These are phyloP conservation scores for Cichorium intybus DNA, from an alignment of 140 eudicot species.

Conservation along the genomic window DNA sequence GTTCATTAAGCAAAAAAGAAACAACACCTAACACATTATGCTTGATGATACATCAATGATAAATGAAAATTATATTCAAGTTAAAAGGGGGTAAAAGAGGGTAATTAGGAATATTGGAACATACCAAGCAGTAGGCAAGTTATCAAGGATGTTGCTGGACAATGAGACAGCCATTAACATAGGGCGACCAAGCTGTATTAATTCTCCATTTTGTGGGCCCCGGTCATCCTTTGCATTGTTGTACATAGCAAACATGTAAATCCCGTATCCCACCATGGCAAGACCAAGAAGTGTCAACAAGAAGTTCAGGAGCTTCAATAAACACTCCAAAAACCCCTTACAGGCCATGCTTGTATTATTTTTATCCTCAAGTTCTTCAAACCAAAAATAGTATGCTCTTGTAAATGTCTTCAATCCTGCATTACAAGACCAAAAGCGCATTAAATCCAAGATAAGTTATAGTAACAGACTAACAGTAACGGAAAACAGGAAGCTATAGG, in stretches of 20 bases:
- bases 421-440: background rate
- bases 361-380: background rate
- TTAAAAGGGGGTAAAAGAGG: too few relatives aligned
- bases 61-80: conserved; percentile 2
- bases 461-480: background rate
- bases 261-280: conserved; percentile 85
- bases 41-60: background rate
- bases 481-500: background rate
- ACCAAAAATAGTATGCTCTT: conserved; percentile 20
- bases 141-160: conserved; percentile 48
- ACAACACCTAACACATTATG: too few relatives aligned
- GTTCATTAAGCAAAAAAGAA: background rate
- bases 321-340: conserved; percentile 84
- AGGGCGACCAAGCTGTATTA: conserved; percentile 71
- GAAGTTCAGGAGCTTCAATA: conserved; percentile 86
- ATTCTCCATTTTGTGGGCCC: conserved; percentile 36
- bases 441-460: background rate
- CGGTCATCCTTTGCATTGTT: conserved; percentile 38
- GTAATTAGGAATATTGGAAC: conserved; percentile 3
- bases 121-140: conserved; percentile 79
- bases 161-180: conserved; percentile 62
- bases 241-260: conserved; percentile 78
- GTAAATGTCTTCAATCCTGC: conserved; percentile 28
- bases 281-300: conserved; percentile 72
- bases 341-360: conserved; percentile 51